Conservation (phyloP, 306 rosid species). For the Calophaca sinica region DNA sequence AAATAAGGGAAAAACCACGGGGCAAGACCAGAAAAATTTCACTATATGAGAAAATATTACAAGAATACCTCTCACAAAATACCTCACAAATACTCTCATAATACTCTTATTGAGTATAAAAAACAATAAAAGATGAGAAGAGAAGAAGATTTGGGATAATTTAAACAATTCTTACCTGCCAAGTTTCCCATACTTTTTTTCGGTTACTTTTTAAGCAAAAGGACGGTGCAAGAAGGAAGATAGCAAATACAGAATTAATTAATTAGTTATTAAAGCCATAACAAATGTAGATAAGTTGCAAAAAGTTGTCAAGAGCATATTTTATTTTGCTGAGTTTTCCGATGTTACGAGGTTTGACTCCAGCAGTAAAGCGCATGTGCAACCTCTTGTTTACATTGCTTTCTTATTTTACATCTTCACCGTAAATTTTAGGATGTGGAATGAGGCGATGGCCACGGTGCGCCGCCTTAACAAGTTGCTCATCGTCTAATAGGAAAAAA, state of each 20-base stretch:
- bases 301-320: slow-evolving; percentile 36
- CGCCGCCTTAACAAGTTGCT: too few relatives aligned
- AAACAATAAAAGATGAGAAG: too few relatives aligned
- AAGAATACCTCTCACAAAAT: too few relatives aligned
- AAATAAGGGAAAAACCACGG: too few relatives aligned
- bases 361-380: slow-evolving; percentile 38
- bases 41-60: too few relatives aligned
- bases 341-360: slow-evolving; percentile 48
- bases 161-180: slow-evolving; percentile 40
- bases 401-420: slow-evolving; percentile 15
- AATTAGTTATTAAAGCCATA: neutral
- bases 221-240: slow-evolving; percentile 16
- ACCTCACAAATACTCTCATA: too few relatives aligned
- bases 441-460: too few relatives aligned
- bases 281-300: neutral
- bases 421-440: neutral
- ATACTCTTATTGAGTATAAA: too few relatives aligned
- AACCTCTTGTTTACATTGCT: neutral
- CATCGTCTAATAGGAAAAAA: too few relatives aligned
- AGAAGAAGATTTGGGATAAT: too few relatives aligned
- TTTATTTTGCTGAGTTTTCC: neutral
- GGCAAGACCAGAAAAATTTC: too few relatives aligned
- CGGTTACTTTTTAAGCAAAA: neutral
- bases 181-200: slow-evolving; percentile 45
- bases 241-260: slow-evolving; percentile 9